Base-by-base conservation (phyloP, 139 green algal genomes). In the Chlamydomonas urium region DNA sequence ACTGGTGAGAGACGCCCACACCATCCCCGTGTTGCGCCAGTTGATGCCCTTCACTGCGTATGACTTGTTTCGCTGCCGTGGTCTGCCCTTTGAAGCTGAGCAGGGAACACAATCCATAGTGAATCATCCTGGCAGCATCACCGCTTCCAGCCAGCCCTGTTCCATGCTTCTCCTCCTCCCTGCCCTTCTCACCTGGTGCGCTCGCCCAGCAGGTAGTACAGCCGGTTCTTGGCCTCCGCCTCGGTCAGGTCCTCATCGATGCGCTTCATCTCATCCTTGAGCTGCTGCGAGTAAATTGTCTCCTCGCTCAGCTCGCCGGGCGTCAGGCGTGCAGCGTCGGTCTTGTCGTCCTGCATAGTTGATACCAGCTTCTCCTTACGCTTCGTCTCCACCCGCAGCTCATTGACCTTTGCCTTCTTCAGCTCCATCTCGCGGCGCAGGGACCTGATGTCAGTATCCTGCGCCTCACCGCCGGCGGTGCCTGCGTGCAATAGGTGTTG, bases 331-430 rank as follows among this genome's bases (percentile, higher is more conserved):
- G 65, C 29, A 66, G 68, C 56, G 61, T 88, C 83, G 10, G 80
- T 85, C n/a, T 77, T 79, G 34, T 85, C 83, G 36, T 83, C 83
- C 1, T 79, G 80, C 47, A 79, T 79, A 28, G 79, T 80, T 8
- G 38, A 42, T 21, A 86, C 38, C 0, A 1, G 3, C 1, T 65
- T 47, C 36, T 82, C 74, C 53, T 81, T 76, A 10, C 75, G 31
- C 62, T 58, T 53, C 2, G 76, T 79, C 47, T 85, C 77, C 45
- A 81, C 69, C 14, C 47, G 57, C 33, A 96, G 79, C 74, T 96
- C 91, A 69, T 95, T 96, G 10, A 96, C 79, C 68, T 90, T 91
- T 24, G 87, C 47, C 77, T 89, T 87, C 70, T 96, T 96, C 33
- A 90, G 48, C 73, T 90, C 85, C n/a, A 96, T 47, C 71, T 93